Conservation (phyloP, 1,139 yeast genomes). For the Taphrina confusa region DNA sequence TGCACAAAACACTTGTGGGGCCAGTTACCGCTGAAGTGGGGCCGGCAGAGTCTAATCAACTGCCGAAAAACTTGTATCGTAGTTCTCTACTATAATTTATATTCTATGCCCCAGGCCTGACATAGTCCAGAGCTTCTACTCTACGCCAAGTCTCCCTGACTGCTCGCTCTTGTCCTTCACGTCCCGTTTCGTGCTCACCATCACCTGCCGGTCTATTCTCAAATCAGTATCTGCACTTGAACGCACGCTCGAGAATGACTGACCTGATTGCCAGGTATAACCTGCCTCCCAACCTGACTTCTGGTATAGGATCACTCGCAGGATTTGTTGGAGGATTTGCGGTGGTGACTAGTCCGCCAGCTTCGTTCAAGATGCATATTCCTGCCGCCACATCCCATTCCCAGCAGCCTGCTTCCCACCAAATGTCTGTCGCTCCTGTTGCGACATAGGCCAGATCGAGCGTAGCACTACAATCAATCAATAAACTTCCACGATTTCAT, state of each 20-base stretch:
- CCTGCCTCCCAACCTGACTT: constrained; percentile 1
- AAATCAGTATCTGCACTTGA: background rate
- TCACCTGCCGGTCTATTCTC: background rate
- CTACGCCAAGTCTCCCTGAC: constrained; percentile 11
- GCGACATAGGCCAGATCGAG: constrained; percentile 59
- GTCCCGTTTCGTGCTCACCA: constrained; percentile 1
- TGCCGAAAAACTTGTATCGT: too few species aligned
- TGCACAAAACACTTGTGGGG: too few species aligned
- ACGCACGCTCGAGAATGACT: background rate
- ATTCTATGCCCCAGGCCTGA: background rate
- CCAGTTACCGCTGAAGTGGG: too few species aligned
- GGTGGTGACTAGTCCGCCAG: constrained; percentile 59
- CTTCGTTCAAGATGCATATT: constrained; percentile 59
- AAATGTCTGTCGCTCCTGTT: constrained; percentile 57
- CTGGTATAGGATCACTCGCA: constrained; percentile 1
- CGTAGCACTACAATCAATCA: constrained; percentile 50
- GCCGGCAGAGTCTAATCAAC: too few species aligned
- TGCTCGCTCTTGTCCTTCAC: constrained; percentile 10
- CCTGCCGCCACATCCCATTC: constrained; percentile 69
- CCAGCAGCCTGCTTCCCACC: constrained; percentile 67
- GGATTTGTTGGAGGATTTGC: constrained; percentile 51
- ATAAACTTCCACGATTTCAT: background rate
- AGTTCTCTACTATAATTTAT: too few species aligned
- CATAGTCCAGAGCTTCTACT: background rate
- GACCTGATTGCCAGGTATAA: background rate